Conservation (phyloP, 2,329 filamentous ascomycete species). For the Pseudonectria buxi region DNA sequence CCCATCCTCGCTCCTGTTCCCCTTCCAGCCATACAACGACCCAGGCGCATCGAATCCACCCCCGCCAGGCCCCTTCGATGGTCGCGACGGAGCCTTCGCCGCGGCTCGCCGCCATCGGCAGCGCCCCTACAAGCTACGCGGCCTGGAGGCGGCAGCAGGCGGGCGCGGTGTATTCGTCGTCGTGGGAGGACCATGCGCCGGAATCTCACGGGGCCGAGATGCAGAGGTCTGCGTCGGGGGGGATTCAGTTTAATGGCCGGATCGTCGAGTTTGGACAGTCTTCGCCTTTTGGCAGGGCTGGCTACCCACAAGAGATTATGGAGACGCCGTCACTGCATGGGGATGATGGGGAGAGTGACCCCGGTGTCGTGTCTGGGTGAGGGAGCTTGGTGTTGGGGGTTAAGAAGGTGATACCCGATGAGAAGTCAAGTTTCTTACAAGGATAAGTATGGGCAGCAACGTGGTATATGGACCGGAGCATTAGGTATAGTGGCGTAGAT, state of each 20-base stretch:
- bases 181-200: neutral
- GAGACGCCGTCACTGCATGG: slow-evolving; percentile 5
- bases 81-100: slow-evolving; percentile 15
- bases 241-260: slow-evolving; percentile 16
- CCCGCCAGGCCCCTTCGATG: slow-evolving; percentile 9
- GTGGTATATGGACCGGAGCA: too few relatives aligned
- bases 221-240: slow-evolving; percentile 18
- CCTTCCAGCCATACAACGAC: slow-evolving; percentile 4
- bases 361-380: neutral
- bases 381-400: too few relatives aligned
- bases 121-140: slow-evolving; percentile 7
- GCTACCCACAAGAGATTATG: slow-evolving; percentile 11
- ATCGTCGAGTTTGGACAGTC: slow-evolving; percentile 16
- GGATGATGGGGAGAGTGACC: slow-evolving; percentile 3
- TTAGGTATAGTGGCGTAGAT: too few relatives aligned
- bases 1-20: too few relatives aligned
- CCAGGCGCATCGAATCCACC: slow-evolving; percentile 1
- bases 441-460: too few relatives aligned
- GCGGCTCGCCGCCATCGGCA: slow-evolving; percentile 7
- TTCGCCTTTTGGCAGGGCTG: slow-evolving; percentile 1
- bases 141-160: slow-evolving; percentile 9
- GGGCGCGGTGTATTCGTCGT: neutral
- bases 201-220: slow-evolving; percentile 11
- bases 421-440: too few relatives aligned
- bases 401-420: too few relatives aligned